Base-by-base conservation (phyloP, 352 stramenopile species). In the Sclerospora graminicola region DNA sequence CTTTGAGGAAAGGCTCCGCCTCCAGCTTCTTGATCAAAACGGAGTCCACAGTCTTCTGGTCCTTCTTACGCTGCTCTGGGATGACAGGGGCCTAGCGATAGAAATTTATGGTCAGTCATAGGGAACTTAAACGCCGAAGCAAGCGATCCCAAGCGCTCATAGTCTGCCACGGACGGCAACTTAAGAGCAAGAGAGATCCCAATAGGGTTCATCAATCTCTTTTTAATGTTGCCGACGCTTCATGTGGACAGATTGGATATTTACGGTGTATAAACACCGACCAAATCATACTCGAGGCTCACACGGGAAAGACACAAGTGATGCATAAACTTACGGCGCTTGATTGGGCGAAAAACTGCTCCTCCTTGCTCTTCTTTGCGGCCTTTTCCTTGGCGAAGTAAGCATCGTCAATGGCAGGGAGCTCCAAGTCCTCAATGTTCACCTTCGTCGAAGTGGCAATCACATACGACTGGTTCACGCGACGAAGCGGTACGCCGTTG, bases 361-460 rank as follows among this genome's bases (percentile, higher is more conserved):
- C 93, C 70, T 99, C 95, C 55, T 97, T 95, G 45, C 64, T 82
- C 63, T 92, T 92, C 67, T 96, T 94, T 37, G 76, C 60, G 18
- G 78, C 64, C 62, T 96, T 94, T 54, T 87, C 78, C 69, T 94
- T 85, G 39, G 89, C 86, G 77, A 99, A 99, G 81, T 98, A 99
- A 47, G 80, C 82, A 71, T 99, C 96, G 63, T 94, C 69, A 48
- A 98, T 89, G 32, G 83, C 78, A 41, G 93, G 84, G 51, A 99
- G 84, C 43, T 90, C 79, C 1, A 99, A 82, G 41, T 69, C 75
- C 30, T 70, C 75, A 41, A 99, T 71, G 79, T 98, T 82, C 1
- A 99, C 73, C 78, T 97, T 98, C 53, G 95, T 97, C 30, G 86
- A 97, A 39, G 96, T 99, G 47, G 90, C 96, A 63, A 99, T 99